Conservation (phyloP, 108 stramenopile genomes). For the Nitzschia inconspicua region DNA sequence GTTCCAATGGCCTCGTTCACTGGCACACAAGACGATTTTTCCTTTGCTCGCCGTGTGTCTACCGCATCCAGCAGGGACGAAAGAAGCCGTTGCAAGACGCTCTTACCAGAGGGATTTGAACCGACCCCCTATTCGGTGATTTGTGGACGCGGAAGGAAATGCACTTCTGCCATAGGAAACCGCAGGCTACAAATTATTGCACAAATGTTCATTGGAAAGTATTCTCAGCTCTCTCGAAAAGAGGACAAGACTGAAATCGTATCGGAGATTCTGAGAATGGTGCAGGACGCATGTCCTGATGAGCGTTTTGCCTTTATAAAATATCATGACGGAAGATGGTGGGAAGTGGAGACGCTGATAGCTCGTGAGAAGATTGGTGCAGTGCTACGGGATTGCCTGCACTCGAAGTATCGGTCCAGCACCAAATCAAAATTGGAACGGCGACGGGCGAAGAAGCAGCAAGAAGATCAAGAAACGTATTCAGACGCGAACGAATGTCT, state of each 20-base stretch:
- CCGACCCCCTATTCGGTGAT: slow-evolving; percentile 16
- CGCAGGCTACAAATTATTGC: slow-evolving; percentile 19
- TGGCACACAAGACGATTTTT: too few species aligned
- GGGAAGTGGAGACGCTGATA: slow-evolving; percentile 15
- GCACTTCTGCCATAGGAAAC: slow-evolving; percentile 21
- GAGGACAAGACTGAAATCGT: slow-evolving; percentile 30
- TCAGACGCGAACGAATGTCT: too few species aligned
- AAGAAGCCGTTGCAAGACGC: too few species aligned
- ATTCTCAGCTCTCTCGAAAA: slow-evolving; percentile 13
- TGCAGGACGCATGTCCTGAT: neutral
- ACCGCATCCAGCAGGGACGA: too few species aligned
- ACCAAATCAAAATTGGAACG: slow-evolving; percentile 17
- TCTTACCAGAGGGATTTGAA: slow-evolving; percentile 3
- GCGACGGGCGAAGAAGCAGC: slow-evolving; percentile 5
- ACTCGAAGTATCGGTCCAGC: slow-evolving; percentile 14
- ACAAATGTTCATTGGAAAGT: neutral
- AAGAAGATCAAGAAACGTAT: neutral
- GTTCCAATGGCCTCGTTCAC: too few species aligned
- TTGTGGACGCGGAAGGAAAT: slow-evolving; percentile 1
- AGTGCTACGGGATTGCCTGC: slow-evolving; percentile 19
- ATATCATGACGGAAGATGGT: slow-evolving; percentile 7
- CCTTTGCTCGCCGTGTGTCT: too few species aligned
- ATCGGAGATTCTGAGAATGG: slow-evolving; percentile 15
- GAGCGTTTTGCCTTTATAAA: neutral
- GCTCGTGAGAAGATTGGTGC: slow-evolving; percentile 39